These are phyloP conservation scores for Millerozyma miso DNA, from an alignment of 805 yeast genomes.

Conservation along the genomic window DNA sequence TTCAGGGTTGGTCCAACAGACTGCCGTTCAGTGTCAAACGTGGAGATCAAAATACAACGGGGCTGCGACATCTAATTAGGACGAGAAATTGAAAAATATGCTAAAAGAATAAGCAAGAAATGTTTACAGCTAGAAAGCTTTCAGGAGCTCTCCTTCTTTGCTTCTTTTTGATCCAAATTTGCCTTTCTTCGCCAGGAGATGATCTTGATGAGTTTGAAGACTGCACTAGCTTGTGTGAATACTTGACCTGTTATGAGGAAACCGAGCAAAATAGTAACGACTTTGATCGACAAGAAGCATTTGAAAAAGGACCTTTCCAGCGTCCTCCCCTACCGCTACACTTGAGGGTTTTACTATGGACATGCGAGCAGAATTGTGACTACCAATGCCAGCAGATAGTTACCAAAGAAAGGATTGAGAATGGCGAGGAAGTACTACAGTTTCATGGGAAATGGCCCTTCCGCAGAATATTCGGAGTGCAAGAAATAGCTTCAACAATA, in stretches of 20 bases:
- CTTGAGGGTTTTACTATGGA: slow-evolving; percentile 59
- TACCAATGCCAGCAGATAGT: slow-evolving; percentile 84
- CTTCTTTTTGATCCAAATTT: not conserved
- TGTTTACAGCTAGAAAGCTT: not conserved
- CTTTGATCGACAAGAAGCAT: slow-evolving; percentile 13
- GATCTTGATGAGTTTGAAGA: slow-evolving; percentile 51
- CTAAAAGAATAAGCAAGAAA: too few species aligned
- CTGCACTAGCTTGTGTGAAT: slow-evolving; percentile 50
- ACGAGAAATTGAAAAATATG: too few species aligned
- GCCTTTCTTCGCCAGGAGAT: slow-evolving; percentile 56
- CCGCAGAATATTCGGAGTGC: slow-evolving; percentile 67
- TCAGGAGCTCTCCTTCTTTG: not conserved
- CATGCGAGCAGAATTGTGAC: slow-evolving; percentile 79
- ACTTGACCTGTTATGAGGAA: slow-evolving; percentile 29
- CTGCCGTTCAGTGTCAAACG: too few species aligned
- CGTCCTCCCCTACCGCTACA: slow-evolving; percentile 36
- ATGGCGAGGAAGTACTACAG: slow-evolving; percentile 61
- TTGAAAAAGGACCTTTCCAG: slow-evolving; percentile 32
- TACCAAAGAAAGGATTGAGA: slow-evolving; percentile 48
- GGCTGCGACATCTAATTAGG: too few species aligned
- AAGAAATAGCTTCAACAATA: slow-evolving; percentile 75
- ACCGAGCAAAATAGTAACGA: slow-evolving; percentile 16
- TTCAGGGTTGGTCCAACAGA: too few species aligned
- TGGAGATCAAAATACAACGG: too few species aligned
- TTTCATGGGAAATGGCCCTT: slow-evolving; percentile 99